Conservation (phyloP, 225 moss, liverwort and hornwort species). For the Rhytidiadelphus loreus region DNA sequence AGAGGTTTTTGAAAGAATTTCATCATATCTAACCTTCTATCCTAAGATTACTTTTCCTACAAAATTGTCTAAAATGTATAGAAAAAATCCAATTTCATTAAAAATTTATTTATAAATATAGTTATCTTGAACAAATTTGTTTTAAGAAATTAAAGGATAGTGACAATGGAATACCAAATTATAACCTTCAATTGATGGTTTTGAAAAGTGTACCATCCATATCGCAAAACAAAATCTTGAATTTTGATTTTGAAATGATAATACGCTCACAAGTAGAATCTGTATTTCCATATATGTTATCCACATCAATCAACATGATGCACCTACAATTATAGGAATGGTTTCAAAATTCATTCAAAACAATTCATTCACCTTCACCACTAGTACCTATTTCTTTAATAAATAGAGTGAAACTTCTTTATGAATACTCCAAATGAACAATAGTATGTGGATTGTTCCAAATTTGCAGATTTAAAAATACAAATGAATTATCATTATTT, state of each 20-base stretch:
- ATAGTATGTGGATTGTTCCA: not conserved
- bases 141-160: not conserved
- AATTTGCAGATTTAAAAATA: not conserved
- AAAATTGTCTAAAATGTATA: not conserved
- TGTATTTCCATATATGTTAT: conserved; percentile 1
- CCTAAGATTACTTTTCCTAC: not conserved
- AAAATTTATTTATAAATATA: not conserved
- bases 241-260: conserved; percentile 22
- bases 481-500: not conserved
- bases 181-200: not conserved
- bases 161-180: not conserved
- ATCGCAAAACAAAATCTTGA: conserved; percentile 64
- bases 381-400: not conserved
- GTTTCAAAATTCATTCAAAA: not conserved
- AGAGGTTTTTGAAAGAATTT: not conserved
- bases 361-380: not conserved
- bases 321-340: not conserved
- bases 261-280: not conserved
- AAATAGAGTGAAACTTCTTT: not conserved
- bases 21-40: not conserved
- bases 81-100: too few relatives aligned
- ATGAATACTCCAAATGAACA: fast-evolving
- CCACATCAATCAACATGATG: not conserved
- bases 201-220: conserved; percentile 57
- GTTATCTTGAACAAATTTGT: not conserved